Evolutionary conservation across 768 basidiomycete genomes (phyloP).

Genomic region (Antrodiella citrinella): DNA sequence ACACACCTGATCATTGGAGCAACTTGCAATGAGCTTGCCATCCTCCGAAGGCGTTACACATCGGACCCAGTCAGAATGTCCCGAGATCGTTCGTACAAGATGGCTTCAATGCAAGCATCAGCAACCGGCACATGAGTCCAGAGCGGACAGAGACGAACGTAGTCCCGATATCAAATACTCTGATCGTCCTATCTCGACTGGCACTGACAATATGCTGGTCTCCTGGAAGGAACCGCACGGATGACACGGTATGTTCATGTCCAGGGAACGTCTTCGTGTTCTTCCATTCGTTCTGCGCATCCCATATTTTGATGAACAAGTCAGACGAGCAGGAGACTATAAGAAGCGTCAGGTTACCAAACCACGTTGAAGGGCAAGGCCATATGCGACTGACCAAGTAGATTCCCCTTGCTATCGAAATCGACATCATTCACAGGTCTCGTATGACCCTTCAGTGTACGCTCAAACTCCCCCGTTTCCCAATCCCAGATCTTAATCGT

Average conservation of each 20-base stretch:
- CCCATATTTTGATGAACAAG: slow-evolving; percentile 90
- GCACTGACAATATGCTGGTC: slow-evolving; percentile 81
- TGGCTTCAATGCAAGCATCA: slow-evolving; percentile 34
- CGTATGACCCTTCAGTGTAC: slow-evolving; percentile 89
- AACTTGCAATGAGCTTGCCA: slow-evolving; percentile 67
- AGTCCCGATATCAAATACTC: slow-evolving; percentile 80
- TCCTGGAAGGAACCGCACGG: slow-evolving; percentile 76
- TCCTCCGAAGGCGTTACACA: slow-evolving; percentile 58
- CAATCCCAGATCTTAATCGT: slow-evolving; percentile 95
- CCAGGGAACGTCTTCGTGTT: slow-evolving; percentile 81
- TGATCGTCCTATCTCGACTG: slow-evolving; percentile 80
- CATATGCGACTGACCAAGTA: slow-evolving; percentile 49
- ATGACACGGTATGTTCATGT: slow-evolving; percentile 88
- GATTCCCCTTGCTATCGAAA: slow-evolving; percentile 79
- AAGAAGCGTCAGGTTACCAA: no score
- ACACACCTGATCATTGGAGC: slow-evolving; percentile 82
- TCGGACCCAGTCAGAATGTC: slow-evolving; percentile 86
- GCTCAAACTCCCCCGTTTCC: slow-evolving; percentile 91
- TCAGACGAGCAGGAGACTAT: slow-evolving; percentile 74
- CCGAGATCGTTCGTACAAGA: slow-evolving; percentile 64
- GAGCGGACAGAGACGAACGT: slow-evolving; percentile 43
- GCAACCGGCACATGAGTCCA: slow-evolving; percentile 3
- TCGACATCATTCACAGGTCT: slow-evolving; percentile 82
- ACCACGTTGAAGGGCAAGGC: neutral
- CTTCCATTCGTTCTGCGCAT: slow-evolving; percentile 84